Evolutionary conservation across 2,329 filamentous ascomycete genomes (phyloP).

Genomic region (Fusarium sp.): DNA sequence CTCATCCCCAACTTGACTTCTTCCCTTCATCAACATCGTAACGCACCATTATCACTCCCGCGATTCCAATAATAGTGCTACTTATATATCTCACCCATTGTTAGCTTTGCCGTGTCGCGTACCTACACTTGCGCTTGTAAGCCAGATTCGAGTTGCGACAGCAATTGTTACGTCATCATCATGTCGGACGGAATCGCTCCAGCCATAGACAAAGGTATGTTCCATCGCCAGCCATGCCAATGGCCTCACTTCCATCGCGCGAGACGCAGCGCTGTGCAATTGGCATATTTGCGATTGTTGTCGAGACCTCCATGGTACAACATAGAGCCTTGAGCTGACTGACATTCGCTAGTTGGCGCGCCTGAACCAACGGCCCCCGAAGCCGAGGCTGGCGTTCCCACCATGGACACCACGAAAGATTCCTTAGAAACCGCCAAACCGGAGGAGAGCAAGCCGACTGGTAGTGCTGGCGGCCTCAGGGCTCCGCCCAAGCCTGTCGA

Average conservation of each 20-base stretch:
- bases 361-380: conserved; percentile 49
- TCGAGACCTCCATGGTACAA: background rate
- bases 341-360: conserved; percentile 47
- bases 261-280: conserved; percentile 27
- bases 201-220: conserved; percentile 55
- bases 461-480: conserved; percentile 30
- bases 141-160: conserved; percentile 36
- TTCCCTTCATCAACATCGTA: conserved; percentile 34
- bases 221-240: conserved; percentile 34
- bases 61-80: conserved; percentile 20
- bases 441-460: conserved; percentile 39
- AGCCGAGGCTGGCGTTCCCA: conserved; percentile 47
- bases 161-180: conserved; percentile 51
- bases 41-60: conserved; percentile 18
- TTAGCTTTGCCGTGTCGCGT: conserved; percentile 20
- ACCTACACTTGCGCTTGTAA: conserved; percentile 30
- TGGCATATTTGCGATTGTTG: conserved; percentile 21
- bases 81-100: conserved; percentile 19
- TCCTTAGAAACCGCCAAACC: conserved; percentile 40
- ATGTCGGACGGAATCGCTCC: conserved; percentile 54
- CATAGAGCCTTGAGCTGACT: conserved; percentile 32
- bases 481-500: conserved; percentile 53
- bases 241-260: conserved; percentile 11
- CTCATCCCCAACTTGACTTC: conserved; percentile 41
- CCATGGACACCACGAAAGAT: conserved; percentile 44